Conservation (phyloP, 2,329 filamentous ascomycete genomes). For the Blumeria graminis region DNA sequence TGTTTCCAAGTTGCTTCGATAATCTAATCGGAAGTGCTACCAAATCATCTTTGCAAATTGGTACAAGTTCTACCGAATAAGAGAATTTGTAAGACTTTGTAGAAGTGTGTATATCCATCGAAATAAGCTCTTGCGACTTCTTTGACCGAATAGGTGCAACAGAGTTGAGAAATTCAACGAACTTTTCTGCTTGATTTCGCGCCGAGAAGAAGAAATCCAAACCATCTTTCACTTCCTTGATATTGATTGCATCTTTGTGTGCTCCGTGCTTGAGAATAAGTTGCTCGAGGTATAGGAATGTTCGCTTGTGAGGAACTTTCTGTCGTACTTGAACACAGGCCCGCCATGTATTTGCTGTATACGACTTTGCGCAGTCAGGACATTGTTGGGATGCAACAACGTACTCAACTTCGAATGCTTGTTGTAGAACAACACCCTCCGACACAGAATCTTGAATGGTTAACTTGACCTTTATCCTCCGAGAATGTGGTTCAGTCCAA, state of each 20-base stretch:
- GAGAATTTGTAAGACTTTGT: conserved; percentile 88
- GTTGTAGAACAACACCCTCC: conserved; percentile 50
- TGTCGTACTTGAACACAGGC: conserved; percentile 87
- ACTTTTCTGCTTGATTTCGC: conserved; percentile 76
- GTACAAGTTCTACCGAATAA: conserved; percentile 70
- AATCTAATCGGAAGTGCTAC: conserved; percentile 81
- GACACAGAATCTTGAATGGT: conserved; percentile 56
- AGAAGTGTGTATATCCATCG: conserved; percentile 73
- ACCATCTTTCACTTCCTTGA: conserved; percentile 88
- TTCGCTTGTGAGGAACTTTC: conserved; percentile 88
- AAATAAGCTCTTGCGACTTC: conserved; percentile 82
- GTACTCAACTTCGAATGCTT: conserved; percentile 87
- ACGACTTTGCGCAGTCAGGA: conserved; percentile 83
- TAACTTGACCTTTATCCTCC: conserved; percentile 80
- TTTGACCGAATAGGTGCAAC: conserved; percentile 58
- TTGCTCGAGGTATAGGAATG: conserved; percentile 67
- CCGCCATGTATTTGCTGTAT: conserved; percentile 87
- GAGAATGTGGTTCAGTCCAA: conserved; percentile 94
- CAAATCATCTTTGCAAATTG: conserved; percentile 91
- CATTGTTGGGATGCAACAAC: conserved; percentile 82
- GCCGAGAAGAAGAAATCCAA: conserved; percentile 89
- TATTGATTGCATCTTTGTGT: conserved; percentile 86
- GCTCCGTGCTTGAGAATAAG: conserved; percentile 85
- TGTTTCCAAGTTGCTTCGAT: conserved; percentile 71
- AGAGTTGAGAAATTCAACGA: conserved; percentile 72